phyloP scores from a whole-genome alignment of 2,329 filamentous ascomycete species.

The Cladorrhinum sp. region DNA sequence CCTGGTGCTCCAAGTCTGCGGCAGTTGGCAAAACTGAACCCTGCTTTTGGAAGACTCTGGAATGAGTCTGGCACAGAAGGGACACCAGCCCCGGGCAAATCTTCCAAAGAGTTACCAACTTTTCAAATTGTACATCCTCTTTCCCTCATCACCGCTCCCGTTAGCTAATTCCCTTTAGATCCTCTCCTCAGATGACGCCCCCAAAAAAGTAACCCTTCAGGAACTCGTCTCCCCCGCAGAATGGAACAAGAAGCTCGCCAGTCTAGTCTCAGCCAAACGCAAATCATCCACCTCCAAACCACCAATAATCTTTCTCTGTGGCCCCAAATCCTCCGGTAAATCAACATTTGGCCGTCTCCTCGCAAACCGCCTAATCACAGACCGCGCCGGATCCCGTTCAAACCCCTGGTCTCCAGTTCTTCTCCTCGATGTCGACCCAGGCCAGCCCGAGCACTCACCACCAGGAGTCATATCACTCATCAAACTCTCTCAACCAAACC shows the following conservation, averaged over 20 bases:
- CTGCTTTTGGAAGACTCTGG: slow-evolving; percentile 67
- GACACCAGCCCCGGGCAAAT: slow-evolving; percentile 25
- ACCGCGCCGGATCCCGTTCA: slow-evolving; percentile 30
- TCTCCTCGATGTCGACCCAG: slow-evolving; percentile 74
- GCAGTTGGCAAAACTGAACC: slow-evolving; percentile 58
- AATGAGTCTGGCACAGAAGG: slow-evolving; percentile 40
- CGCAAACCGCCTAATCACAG: slow-evolving; percentile 63
- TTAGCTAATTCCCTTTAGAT: slow-evolving; percentile 42
- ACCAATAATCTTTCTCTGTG: slow-evolving; percentile 55
- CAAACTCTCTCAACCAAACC: slow-evolving; percentile 56
- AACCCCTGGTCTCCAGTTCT: slow-evolving; percentile 41
- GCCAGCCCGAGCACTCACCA: slow-evolving; percentile 71
- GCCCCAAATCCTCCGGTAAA: slow-evolving; percentile 71
- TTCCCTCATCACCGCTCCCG: not conserved
- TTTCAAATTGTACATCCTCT: slow-evolving; percentile 48
- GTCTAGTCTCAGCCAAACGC: slow-evolving; percentile 39
- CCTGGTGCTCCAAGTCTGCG: slow-evolving; percentile 48
- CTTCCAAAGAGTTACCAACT: slow-evolving; percentile 32
- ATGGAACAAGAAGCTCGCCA: slow-evolving; percentile 60
- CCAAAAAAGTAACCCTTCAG: slow-evolving; percentile 49
- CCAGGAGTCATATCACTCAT: slow-evolving; percentile 69
- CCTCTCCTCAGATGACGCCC: slow-evolving; percentile 50
- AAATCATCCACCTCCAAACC: slow-evolving; percentile 22
- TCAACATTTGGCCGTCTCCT: slow-evolving; percentile 70
- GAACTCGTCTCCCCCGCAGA: slow-evolving; percentile 55